These are phyloP conservation scores for Entelexis paramagnoliae DNA, from an alignment of 1,139 yeast species.

Conservation along the genomic window DNA sequence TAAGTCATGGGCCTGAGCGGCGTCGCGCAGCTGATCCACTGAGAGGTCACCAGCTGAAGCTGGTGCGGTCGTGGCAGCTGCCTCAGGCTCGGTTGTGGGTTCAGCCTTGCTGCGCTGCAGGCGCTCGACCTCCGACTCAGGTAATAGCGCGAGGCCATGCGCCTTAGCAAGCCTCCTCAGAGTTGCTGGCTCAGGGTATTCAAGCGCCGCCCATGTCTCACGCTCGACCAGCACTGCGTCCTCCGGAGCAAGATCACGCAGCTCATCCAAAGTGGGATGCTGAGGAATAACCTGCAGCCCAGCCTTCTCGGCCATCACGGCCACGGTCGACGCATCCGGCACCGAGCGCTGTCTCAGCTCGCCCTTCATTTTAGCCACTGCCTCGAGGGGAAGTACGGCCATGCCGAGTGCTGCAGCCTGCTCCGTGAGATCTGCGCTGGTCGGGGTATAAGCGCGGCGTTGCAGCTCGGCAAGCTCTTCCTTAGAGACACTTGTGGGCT, in stretches of 20 bases:
- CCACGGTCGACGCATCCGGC: constrained; percentile 16
- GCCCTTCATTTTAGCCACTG: constrained; percentile 9
- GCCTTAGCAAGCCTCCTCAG: constrained; percentile 12
- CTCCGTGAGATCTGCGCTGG: constrained; percentile 7
- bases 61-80: constrained; percentile 5
- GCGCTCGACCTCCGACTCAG: constrained; percentile 24
- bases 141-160: constrained; percentile 23
- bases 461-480: not conserved
- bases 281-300: constrained; percentile 16
- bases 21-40: constrained; percentile 24
- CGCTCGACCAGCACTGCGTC: constrained; percentile 14
- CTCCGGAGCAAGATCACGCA: constrained; percentile 9
- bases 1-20: constrained; percentile 17
- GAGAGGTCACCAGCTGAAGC: constrained; percentile 26
- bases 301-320: constrained; percentile 12
- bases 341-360: constrained; percentile 1
- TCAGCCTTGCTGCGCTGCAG: constrained; percentile 12
- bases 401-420: constrained; percentile 16
- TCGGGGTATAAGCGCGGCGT: constrained; percentile 6
- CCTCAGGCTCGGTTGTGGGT: not conserved
- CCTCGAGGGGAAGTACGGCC: constrained; percentile 12
- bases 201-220: constrained; percentile 17
- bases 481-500: not conserved
- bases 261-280: constrained; percentile 17
- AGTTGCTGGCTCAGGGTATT: constrained; percentile 18